Conservation (phyloP, 768 basidiomycete species). For the Tylopilus plumbeoviolaceoides region DNA sequence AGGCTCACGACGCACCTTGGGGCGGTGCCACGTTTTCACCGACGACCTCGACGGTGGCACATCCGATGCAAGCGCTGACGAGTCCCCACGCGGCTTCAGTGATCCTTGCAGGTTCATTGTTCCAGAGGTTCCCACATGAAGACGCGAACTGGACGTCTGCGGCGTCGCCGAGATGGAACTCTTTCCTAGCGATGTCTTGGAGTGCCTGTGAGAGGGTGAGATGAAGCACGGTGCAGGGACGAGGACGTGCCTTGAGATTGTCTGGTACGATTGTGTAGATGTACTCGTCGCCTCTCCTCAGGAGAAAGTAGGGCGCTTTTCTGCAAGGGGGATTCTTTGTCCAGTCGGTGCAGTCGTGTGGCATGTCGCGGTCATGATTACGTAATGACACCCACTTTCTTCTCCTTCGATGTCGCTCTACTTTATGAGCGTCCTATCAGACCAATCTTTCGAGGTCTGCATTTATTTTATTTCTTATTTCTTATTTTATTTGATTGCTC, state of each 20-base stretch:
- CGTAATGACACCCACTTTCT: constrained; percentile 4
- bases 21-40: background rate
- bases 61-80: constrained; percentile 21
- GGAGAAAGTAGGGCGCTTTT: constrained; percentile 19
- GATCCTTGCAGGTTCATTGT: constrained; percentile 20
- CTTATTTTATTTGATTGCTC: background rate
- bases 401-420: constrained; percentile 14
- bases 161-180: constrained; percentile 20
- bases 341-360: constrained; percentile 29
- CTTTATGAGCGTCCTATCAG: constrained; percentile 26
- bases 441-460: constrained; percentile 31
- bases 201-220: constrained; percentile 8
- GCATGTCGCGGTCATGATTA: constrained; percentile 21
- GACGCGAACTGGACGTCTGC: constrained; percentile 13
- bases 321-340: constrained; percentile 13
- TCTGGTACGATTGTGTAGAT: constrained; percentile 20
- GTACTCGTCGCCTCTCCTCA: constrained; percentile 10
- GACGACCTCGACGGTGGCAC: constrained; percentile 13
- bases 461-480: too few species aligned
- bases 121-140: constrained; percentile 20
- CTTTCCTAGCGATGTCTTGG: constrained; percentile 12
- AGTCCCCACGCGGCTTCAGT: constrained; percentile 18
- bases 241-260: constrained; percentile 12
- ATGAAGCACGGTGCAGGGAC: background rate
- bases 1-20: background rate